phyloP scores from a whole-genome alignment of 208 protist genomes.

The Wallacemonas sp. region DNA sequence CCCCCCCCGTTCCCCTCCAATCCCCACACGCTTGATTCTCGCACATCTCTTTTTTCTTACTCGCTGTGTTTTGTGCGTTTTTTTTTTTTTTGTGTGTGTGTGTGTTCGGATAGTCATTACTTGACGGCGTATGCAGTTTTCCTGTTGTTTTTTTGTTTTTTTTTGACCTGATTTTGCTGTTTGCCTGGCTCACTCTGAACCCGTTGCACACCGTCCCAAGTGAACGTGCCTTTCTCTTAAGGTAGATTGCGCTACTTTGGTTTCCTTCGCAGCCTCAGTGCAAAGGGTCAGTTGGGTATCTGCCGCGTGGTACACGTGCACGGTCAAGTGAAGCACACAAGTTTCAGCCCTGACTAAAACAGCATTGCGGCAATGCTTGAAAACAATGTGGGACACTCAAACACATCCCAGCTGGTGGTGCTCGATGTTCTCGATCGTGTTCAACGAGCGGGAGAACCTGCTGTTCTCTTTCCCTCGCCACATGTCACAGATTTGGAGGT shows the following conservation, averaged over 20 bases:
- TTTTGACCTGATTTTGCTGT: not conserved
- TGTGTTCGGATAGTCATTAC: not conserved
- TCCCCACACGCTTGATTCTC: too few relatives aligned
- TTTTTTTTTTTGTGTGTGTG: not conserved
- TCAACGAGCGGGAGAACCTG: slow-evolving; percentile 61
- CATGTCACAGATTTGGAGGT: slow-evolving; percentile 68
- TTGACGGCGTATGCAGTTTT: not conserved
- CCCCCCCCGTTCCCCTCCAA: too few relatives aligned
- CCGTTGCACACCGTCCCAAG: too few relatives aligned
- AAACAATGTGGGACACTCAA: not conserved
- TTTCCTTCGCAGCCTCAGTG: too few relatives aligned
- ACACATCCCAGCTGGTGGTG: slow-evolving; percentile 9
- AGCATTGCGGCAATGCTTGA: not conserved
- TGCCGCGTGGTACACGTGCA: too few relatives aligned
- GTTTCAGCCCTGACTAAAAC: too few relatives aligned
- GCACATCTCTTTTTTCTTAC: too few relatives aligned
- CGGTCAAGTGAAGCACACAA: too few relatives aligned
- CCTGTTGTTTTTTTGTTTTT: not conserved
- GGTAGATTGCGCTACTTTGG: too few relatives aligned
- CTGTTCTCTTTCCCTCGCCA: slow-evolving; percentile 49
- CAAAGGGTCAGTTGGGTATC: too few relatives aligned
- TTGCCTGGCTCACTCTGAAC: not conserved
- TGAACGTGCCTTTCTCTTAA: too few relatives aligned
- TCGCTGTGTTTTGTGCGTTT: not conserved
- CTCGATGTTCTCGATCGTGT: slow-evolving; percentile 38